These are phyloP conservation scores for Hypomyces perniciosus DNA, from an alignment of 2,329 filamentous ascomycete species.

Conservation along the genomic window DNA sequence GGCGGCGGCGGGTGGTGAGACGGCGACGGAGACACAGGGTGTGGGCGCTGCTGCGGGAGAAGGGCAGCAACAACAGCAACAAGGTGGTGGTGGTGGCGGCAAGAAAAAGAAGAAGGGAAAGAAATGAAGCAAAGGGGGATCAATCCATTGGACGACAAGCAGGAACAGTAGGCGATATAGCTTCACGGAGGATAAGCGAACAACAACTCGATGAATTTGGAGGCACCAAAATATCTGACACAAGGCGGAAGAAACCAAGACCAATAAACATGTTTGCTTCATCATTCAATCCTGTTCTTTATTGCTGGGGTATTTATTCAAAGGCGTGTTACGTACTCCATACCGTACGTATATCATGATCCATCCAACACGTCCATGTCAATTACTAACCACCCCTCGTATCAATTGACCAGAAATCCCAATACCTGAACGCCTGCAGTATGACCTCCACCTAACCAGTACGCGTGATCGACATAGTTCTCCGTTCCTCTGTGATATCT, in stretches of 20 bases:
- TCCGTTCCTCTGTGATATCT: conserved; percentile 3
- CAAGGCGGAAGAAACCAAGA: neutral
- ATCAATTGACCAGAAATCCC: neutral
- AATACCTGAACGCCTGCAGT: conserved; percentile 15
- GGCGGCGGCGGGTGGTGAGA: conserved; percentile 17
- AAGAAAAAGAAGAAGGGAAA: conserved; percentile 70
- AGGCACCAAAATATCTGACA: neutral
- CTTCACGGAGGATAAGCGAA: too few relatives aligned
- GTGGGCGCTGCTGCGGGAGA: conserved; percentile 22
- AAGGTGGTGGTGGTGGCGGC: conserved; percentile 34
- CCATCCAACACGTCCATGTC: conserved; percentile 13
- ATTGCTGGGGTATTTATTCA: conserved; percentile 8
- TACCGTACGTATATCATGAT: conserved; percentile 17
- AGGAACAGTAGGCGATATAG: too few relatives aligned
- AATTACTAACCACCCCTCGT: conserved; percentile 6
- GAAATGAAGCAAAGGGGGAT: conserved; percentile 37
- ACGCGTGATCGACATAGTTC: neutral
- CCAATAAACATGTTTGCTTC: neutral
- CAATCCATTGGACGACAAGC: neutral
- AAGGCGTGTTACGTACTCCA: conserved; percentile 7
- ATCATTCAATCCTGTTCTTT: conserved; percentile 6
- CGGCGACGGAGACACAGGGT: conserved; percentile 15
- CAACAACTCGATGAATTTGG: neutral
- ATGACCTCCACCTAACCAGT: conserved; percentile 8
- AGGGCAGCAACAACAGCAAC: conserved; percentile 22